A percentile compares a stretch with the other conserved stretches of the same genome.
Conservation (phyloP, 495 filamentous ascomycete species). For the Xylaria cubensis region DNA sequence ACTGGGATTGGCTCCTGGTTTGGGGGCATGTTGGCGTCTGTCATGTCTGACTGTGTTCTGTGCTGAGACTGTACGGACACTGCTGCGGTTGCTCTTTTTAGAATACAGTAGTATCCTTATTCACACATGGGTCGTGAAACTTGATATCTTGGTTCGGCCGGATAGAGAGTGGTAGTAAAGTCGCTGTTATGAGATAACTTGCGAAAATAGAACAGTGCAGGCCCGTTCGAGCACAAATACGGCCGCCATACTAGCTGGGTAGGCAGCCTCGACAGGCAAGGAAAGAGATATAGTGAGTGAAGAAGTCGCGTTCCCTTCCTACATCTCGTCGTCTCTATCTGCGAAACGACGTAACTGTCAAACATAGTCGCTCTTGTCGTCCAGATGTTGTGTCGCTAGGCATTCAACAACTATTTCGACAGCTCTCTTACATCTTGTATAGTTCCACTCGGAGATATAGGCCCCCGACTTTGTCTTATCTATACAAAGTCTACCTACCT, state of each 20-base stretch:
- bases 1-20: conserved; percentile 7
- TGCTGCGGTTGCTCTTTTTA: not conserved
- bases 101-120: not conserved
- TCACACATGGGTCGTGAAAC: not conserved
- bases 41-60: not conserved
- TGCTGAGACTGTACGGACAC: not conserved
- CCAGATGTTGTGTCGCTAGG: not conserved
- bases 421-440: not conserved
- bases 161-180: not conserved
- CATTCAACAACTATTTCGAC: not conserved
- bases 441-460: not conserved
- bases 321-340: not conserved
- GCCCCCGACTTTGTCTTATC: not conserved
- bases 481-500: not conserved
- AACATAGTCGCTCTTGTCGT: not conserved
- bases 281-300: not conserved
- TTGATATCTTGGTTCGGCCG: not conserved
- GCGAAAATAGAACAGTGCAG: not conserved
- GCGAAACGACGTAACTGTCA: not conserved
- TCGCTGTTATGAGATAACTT: not conserved
- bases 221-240: not conserved
- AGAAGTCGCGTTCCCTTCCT: not conserved
- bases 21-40: not conserved
- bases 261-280: not conserved
- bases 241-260: no score